Conservation (phyloP, 1,139 yeast genomes). For the Suhomyces chickasaworum region DNA sequence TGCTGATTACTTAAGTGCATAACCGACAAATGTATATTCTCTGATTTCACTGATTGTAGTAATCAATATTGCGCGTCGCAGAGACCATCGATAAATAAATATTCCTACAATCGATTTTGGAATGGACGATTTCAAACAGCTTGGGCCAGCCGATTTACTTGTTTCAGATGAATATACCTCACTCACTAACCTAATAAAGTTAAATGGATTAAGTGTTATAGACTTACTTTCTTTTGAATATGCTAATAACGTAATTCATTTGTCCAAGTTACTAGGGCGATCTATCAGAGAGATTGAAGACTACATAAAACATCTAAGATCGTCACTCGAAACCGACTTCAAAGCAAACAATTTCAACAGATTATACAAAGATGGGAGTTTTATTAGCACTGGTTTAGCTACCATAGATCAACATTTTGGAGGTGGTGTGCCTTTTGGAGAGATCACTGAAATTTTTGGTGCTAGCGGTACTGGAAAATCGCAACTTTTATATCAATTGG, state of each 20-base stretch:
- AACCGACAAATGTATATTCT: no score
- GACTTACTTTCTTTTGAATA: conserved; percentile 24
- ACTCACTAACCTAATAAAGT: conserved; percentile 18
- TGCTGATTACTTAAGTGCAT: no score
- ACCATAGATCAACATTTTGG: conserved; percentile 56
- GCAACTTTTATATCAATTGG: conserved; percentile 67
- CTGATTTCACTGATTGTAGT: no score
- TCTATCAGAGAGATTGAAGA: conserved; percentile 49
- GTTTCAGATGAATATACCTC: conserved; percentile 21
- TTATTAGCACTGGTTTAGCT: conserved; percentile 63
- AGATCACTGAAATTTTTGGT: conserved; percentile 80
- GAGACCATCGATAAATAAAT: not conserved
- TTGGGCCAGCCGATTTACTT: conserved; percentile 18
- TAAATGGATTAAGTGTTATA: conserved; percentile 28
- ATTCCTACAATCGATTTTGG: not conserved
- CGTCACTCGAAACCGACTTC: conserved; percentile 13
- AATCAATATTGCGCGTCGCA: not conserved
- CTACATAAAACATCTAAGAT: conserved; percentile 24
- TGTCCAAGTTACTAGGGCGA: conserved; percentile 49
- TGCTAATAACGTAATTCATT: conserved; percentile 20
- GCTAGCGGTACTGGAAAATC: conserved; percentile 86
- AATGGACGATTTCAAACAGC: conserved; percentile 34
- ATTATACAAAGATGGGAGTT: not conserved
- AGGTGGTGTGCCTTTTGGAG: conserved; percentile 71
- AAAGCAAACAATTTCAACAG: conserved; percentile 1